Evolutionary conservation across 495 filamentous ascomycete genomes (phyloP).

Genomic region (Daldinia bambusicola): DNA sequence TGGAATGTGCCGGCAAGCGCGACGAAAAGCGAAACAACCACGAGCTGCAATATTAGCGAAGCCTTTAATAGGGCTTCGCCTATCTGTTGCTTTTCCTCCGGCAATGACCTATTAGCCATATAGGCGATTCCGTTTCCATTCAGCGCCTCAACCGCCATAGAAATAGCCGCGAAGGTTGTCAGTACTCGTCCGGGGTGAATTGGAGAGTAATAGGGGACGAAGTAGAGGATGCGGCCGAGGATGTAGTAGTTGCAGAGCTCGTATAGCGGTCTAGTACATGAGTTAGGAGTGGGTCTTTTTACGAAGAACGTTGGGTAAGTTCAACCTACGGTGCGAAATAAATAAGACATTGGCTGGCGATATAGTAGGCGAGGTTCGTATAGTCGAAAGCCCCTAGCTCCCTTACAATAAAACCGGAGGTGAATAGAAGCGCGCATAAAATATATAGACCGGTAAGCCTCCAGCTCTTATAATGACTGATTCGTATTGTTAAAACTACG

Average conservation of each 20-base stretch:
- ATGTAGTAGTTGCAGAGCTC: conserved; percentile 80
- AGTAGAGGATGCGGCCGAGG: conserved; percentile 80
- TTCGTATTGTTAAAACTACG: conserved; percentile 59
- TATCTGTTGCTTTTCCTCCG: conserved; percentile 56
- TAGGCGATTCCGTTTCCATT: conserved; percentile 74
- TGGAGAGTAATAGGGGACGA: conserved; percentile 79
- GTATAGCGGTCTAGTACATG: conserved; percentile 68
- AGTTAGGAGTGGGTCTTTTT: neutral
- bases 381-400: conserved; percentile 68
- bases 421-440: conserved; percentile 58
- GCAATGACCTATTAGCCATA: conserved; percentile 63
- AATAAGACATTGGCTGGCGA: conserved; percentile 68
- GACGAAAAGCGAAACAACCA: conserved; percentile 70
- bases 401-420: conserved; percentile 67
- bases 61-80: conserved; percentile 72
- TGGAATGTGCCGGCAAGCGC: conserved; percentile 69
- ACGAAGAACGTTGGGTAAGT: neutral
- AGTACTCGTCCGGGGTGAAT: conserved; percentile 81
- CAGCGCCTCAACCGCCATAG: conserved; percentile 69
- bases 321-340: conserved; percentile 70
- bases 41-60: conserved; percentile 72
- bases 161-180: conserved; percentile 76
- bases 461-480: conserved; percentile 64
- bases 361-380: conserved; percentile 65
- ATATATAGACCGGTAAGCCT: conserved; percentile 52